phyloP scores from a whole-genome alignment of 106 monocot species.

The Narthecium ossifragum region DNA sequence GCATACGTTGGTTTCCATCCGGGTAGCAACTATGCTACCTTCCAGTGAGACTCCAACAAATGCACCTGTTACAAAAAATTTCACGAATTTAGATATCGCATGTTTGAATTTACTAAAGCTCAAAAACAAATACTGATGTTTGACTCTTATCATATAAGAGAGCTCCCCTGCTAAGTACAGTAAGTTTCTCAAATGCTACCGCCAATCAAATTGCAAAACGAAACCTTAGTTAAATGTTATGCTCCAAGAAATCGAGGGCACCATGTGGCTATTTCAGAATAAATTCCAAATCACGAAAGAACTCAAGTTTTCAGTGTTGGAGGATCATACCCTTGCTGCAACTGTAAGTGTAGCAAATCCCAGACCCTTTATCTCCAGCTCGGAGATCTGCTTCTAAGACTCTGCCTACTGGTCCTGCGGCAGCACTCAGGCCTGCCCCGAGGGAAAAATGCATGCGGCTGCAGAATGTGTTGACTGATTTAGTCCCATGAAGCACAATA shows the following conservation, averaged over 20 bases:
- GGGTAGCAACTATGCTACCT: constrained; percentile 45
- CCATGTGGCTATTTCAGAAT: neutral
- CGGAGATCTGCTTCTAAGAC: constrained; percentile 65
- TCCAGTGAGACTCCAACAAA: constrained; percentile 65
- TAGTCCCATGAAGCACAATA: constrained; percentile 55
- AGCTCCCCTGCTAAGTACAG: too few species aligned
- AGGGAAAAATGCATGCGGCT: constrained; percentile 54
- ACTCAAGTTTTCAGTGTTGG: neutral
- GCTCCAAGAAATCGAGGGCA: too few species aligned
- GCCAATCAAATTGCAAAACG: too few species aligned
- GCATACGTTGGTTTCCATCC: constrained; percentile 41
- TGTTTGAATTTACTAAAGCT: neutral
- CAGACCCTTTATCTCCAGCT: constrained; percentile 59
- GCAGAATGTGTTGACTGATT: constrained; percentile 56
- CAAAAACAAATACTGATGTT: too few species aligned
- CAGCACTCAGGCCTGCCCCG: constrained; percentile 60
- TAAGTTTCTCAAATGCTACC: too few species aligned
- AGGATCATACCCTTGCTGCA: constrained; percentile 48
- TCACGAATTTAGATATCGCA: neutral
- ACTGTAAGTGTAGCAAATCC: constrained; percentile 66
- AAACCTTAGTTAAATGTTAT: too few species aligned
- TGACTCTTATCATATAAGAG: too few species aligned
- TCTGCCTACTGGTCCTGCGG: constrained; percentile 65
- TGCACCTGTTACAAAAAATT: constrained; percentile 66
- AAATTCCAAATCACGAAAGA: neutral